phyloP scores from a whole-genome alignment of 306 rosid genomes.

The Purshia tridentata region DNA sequence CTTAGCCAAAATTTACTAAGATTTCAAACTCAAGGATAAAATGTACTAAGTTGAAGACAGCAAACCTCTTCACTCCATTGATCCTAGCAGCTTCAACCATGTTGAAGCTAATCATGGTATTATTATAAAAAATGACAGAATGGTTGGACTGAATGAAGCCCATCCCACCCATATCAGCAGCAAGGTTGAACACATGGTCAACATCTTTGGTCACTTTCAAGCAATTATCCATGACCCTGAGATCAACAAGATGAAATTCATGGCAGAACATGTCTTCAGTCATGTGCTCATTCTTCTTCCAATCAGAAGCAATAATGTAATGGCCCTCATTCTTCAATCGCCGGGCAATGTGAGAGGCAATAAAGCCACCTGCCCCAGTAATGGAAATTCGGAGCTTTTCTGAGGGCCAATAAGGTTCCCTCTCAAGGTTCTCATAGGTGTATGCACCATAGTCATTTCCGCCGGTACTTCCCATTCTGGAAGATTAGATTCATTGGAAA shows the following conservation, averaged over 20 bases:
- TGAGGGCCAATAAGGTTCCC: constrained; percentile 91
- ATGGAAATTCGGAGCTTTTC: constrained; percentile 84
- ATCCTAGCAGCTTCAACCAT: constrained; percentile 94
- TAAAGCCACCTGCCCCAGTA: constrained; percentile 97
- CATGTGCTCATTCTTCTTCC: constrained; percentile 99
- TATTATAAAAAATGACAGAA: constrained; percentile 94
- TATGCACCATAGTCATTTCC: constrained; percentile 60
- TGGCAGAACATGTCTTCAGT: constrained; percentile 93
- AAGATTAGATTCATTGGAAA: constrained; percentile 21
- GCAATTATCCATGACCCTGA: constrained; percentile 98
- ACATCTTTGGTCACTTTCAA: constrained; percentile 75
- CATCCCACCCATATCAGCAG: constrained; percentile 99
- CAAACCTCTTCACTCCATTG: constrained; percentile 83
- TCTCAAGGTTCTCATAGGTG: constrained; percentile 78
- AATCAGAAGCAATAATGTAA: constrained; percentile 91
- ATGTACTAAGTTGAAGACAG: not conserved
- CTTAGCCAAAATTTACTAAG: not conserved
- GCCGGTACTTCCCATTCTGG: constrained; percentile 83
- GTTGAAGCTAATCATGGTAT: constrained; percentile 98
- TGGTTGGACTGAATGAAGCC: constrained; percentile 98
- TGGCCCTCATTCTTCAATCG: constrained; percentile 94
- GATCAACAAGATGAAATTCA: constrained; percentile 93
- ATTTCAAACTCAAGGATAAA: not conserved
- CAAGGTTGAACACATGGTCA: constrained; percentile 93
- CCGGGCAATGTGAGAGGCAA: constrained; percentile 96